Conservation (phyloP, 345 rosid genomes). For the Eucalyptus microcorys region DNA sequence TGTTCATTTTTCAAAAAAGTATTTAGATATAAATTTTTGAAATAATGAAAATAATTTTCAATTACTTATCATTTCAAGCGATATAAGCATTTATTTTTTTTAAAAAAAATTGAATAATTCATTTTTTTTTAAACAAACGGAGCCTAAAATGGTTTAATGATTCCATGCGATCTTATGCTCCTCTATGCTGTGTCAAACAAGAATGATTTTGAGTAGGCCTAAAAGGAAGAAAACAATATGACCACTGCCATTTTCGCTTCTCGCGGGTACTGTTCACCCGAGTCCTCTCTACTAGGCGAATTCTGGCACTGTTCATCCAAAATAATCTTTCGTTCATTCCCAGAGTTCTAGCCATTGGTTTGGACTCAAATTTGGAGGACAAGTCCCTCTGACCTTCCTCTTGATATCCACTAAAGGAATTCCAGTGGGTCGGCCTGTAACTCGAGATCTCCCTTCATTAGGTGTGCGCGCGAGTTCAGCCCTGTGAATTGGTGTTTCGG, state of each 20-base stretch:
- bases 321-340: too few relatives aligned
- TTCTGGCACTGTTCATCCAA: fast-evolving
- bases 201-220: neutral
- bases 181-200: neutral
- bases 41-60: neutral
- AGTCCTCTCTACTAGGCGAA: fast-evolving
- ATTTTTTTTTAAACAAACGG: too few relatives aligned
- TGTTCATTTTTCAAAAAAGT: too few relatives aligned
- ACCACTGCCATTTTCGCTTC: too few relatives aligned
- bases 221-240: neutral
- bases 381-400: too few relatives aligned
- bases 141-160: neutral
- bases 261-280: too few relatives aligned
- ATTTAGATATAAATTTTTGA: too few relatives aligned
- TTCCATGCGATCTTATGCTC: neutral
- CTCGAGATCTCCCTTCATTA: too few relatives aligned
- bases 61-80: neutral
- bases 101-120: too few relatives aligned
- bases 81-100: fast-evolving
- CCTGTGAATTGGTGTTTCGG: fast-evolving
- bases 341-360: fast-evolving
- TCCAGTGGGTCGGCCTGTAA: fast-evolving
- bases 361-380: too few relatives aligned
- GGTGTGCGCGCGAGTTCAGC: too few relatives aligned
- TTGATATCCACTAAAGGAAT: too few relatives aligned